phyloP scores from a whole-genome alignment of 768 basidiomycete genomes.

The Lactarius hengduanensis region DNA sequence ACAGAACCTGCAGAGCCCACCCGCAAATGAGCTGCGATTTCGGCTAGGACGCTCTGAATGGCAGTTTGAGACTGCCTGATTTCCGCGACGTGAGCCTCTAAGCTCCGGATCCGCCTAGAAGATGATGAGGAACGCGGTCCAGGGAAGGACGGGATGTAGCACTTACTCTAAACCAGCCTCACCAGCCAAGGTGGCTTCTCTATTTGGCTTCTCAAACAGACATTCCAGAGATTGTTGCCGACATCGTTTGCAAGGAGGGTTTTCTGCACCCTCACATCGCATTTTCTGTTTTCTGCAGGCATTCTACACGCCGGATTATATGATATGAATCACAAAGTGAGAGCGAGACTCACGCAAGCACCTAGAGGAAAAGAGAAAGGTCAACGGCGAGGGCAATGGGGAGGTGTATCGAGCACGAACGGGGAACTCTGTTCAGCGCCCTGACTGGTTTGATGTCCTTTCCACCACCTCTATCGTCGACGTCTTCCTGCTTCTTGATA shows the following conservation, averaged over 20 bases:
- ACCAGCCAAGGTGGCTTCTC: slow-evolving; percentile 82
- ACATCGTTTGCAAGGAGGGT: slow-evolving; percentile 94
- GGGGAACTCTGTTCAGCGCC: slow-evolving; percentile 82
- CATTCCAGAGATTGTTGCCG: slow-evolving; percentile 87
- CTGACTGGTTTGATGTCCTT: slow-evolving; percentile 74
- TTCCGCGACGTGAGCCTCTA: slow-evolving; percentile 84
- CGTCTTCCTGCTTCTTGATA: slow-evolving; percentile 63
- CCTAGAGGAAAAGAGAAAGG: slow-evolving; percentile 44
- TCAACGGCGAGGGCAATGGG: slow-evolving; percentile 24
- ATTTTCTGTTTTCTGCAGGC: slow-evolving; percentile 96
- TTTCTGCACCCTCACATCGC: slow-evolving; percentile 95
- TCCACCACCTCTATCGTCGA: slow-evolving; percentile 40
- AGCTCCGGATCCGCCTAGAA: slow-evolving; percentile 80
- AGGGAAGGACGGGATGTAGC: slow-evolving; percentile 5
- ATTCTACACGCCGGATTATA: slow-evolving; percentile 53
- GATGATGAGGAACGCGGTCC: background rate
- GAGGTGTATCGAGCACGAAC: slow-evolving; percentile 47
- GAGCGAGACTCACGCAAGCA: slow-evolving; percentile 61
- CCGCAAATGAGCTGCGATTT: slow-evolving; percentile 79
- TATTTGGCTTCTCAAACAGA: slow-evolving; percentile 90
- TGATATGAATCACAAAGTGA: slow-evolving; percentile 21
- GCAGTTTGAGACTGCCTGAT: slow-evolving; percentile 69
- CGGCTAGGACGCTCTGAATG: slow-evolving; percentile 77
- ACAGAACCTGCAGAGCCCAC: slow-evolving; percentile 44
- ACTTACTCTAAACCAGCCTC: slow-evolving; percentile 88